Base-by-base conservation (phyloP, 2,329 filamentous ascomycete species). In the Stachybotrys echinatus region DNA sequence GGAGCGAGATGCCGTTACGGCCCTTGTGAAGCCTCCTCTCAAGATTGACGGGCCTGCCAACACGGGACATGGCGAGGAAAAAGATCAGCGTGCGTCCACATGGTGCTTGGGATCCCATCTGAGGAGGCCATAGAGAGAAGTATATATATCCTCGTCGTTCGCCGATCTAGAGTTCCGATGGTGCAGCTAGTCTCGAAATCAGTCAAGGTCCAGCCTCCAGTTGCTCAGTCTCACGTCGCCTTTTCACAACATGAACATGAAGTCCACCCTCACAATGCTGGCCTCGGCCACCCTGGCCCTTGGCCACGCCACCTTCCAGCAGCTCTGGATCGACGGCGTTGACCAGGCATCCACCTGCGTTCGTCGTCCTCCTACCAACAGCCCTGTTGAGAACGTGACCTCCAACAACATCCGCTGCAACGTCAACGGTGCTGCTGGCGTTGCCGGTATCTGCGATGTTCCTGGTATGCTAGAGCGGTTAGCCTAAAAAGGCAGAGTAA, bases 241-340 rank as follows among this genome's bases (percentile, higher is more conserved):
- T 40, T n/a, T 20, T 40, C 38, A n/a, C 38, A 12, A 10, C 23
- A 34, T 19, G n/a, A 19, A 46, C 12, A 46, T 46, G 44, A 46
- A 46, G 44, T 46, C 23, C 44, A 20, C 23, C 6, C 14, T 46
- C n/a, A 27, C 44, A 12, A 18, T 46, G 12, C 44, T 46, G 23
- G 44, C 44, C 18, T 20, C 23, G 17, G 44, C 44, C 44, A 18
- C 22, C 23, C 27, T 46, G 23, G 44, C 44, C 18, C 12, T 34
- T n/a, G 23, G 44, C 23, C 44, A 46, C 19, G 44, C 44, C 44
- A 46, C 44, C n/a, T 46, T 46, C 44, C 44, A 46, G 44, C 44
- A 46, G 27, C 44, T 46, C 44, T 46, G 44, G 44, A 23, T 46
- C 21, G 18, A 46, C 23, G 44, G 44, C 12, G 44, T 37, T 10